These are phyloP conservation scores for Cryptosporidium baileyi DNA, from an alignment of 169 alveolate species.

Conservation along the genomic window DNA sequence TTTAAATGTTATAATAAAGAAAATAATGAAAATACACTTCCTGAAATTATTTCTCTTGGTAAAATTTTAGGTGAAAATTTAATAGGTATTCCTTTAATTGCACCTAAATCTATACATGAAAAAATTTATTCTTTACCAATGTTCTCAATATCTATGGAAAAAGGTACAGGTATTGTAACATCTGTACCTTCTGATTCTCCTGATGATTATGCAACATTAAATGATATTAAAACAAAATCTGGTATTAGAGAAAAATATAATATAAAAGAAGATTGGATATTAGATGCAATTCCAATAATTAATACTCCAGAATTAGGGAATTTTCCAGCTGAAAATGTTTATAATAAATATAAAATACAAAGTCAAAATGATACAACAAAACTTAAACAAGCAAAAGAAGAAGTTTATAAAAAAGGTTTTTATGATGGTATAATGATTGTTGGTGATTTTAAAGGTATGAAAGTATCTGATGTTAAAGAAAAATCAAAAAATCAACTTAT, in stretches of 20 bases:
- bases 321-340: slow-evolving; percentile 81
- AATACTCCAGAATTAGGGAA: slow-evolving; percentile 75
- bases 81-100: slow-evolving; percentile 91
- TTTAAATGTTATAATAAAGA: neutral
- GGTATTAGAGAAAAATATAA: slow-evolving; percentile 86
- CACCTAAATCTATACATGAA: slow-evolving; percentile 91
- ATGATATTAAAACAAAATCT: slow-evolving; percentile 89
- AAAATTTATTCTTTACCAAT: slow-evolving; percentile 95
- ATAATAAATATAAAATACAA: slow-evolving; percentile 82
- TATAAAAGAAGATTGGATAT: slow-evolving; percentile 88
- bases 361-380: slow-evolving; percentile 92
- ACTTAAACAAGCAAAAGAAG: slow-evolving; percentile 93
- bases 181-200: slow-evolving; percentile 99
- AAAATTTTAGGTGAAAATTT: slow-evolving; percentile 86
- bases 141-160: slow-evolving; percentile 95
- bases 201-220: slow-evolving; percentile 96
- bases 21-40: neutral
- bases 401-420: slow-evolving; percentile 94
- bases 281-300: slow-evolving; percentile 77
- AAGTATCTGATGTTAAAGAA: slow-evolving; percentile 84
- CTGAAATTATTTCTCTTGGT: slow-evolving; percentile 10
- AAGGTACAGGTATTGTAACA: slow-evolving; percentile 98
- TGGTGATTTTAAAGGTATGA: slow-evolving; percentile 89
- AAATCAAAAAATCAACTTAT: slow-evolving; percentile 77
- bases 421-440: slow-evolving; percentile 94